Percentiles rank a stretch among this genome's conserved stretches.
Evolutionary conservation across 805 yeast species (phyloP).

Genomic region (Candida montana): DNA sequence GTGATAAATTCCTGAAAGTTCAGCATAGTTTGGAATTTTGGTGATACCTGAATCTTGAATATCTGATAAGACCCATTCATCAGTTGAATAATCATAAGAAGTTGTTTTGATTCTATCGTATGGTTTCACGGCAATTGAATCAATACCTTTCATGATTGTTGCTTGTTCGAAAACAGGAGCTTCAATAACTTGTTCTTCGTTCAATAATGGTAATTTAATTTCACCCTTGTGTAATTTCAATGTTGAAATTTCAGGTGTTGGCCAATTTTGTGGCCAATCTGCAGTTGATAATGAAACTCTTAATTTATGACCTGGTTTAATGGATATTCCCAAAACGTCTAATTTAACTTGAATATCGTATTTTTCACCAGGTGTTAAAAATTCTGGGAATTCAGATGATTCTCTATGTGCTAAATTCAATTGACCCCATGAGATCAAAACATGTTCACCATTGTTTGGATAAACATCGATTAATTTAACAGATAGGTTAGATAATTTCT

Average conservation of each 20-base stretch:
- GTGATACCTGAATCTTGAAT: constrained; percentile 32
- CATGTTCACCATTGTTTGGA: constrained; percentile 28
- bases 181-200: constrained; percentile 10
- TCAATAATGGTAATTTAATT: constrained; percentile 27
- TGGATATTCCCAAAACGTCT: constrained; percentile 36
- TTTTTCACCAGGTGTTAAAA: constrained; percentile 26
- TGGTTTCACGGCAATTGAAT: constrained; percentile 18
- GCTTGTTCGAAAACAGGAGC: constrained; percentile 29
- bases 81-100: constrained; percentile 16
- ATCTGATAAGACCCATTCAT: constrained; percentile 20
- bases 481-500: constrained; percentile 34
- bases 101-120: constrained; percentile 21
- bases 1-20: constrained; percentile 32
- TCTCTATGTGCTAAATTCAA: constrained; percentile 37
- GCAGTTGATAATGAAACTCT: constrained; percentile 38
- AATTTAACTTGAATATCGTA: constrained; percentile 32
- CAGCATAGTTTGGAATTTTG: constrained; percentile 28
- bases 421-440: constrained; percentile 42
- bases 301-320: constrained; percentile 33
- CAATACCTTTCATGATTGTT: constrained; percentile 25
- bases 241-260: constrained; percentile 36
- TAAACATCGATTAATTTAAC: constrained; percentile 37
- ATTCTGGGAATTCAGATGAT: constrained; percentile 37
- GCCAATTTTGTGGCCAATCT: constrained; percentile 48
- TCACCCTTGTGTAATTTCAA: constrained; percentile 30